phyloP scores from a whole-genome alignment of 106 monocot genomes.

The Xerophyta viscosa region DNA sequence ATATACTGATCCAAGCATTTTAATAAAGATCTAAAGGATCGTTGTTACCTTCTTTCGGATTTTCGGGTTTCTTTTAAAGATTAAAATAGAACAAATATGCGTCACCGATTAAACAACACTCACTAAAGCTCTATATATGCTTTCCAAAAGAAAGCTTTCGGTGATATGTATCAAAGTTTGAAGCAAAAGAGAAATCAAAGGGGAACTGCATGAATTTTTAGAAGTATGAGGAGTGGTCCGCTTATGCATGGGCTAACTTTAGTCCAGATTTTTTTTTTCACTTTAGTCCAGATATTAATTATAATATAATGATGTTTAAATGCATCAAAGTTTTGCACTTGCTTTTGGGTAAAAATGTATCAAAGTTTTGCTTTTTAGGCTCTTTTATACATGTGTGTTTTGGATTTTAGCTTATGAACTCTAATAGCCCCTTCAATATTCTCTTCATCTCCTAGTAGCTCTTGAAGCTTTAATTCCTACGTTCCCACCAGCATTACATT shows the following conservation, averaged over 20 bases:
- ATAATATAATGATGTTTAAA: no score
- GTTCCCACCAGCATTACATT: not conserved
- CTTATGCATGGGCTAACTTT: conserved; percentile 29
- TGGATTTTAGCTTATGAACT: conserved; percentile 24
- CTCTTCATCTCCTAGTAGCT: conserved; percentile 12
- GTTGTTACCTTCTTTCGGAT: no score
- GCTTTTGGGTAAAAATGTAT: no score
- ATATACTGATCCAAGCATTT: no score
- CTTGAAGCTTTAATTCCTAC: not conserved
- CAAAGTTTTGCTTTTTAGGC: not conserved
- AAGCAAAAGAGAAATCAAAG: not conserved
- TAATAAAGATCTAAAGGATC: no score
- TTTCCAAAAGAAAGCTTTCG: no score
- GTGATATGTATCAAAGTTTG: not conserved
- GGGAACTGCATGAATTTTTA: conserved; percentile 6
- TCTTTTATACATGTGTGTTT: conserved; percentile 14
- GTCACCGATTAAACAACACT: no score
- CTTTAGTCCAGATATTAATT: conserved; percentile 7
- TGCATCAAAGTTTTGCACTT: no score
- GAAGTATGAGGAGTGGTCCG: conserved; percentile 12
- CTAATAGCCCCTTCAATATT: conserved; percentile 5
- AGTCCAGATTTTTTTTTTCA: no score
- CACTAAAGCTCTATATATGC: no score
- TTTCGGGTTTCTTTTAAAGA: no score
- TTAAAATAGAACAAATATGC: no score